Conservation (phyloP, 495 filamentous ascomycete species). For the Penicillium canescens region DNA sequence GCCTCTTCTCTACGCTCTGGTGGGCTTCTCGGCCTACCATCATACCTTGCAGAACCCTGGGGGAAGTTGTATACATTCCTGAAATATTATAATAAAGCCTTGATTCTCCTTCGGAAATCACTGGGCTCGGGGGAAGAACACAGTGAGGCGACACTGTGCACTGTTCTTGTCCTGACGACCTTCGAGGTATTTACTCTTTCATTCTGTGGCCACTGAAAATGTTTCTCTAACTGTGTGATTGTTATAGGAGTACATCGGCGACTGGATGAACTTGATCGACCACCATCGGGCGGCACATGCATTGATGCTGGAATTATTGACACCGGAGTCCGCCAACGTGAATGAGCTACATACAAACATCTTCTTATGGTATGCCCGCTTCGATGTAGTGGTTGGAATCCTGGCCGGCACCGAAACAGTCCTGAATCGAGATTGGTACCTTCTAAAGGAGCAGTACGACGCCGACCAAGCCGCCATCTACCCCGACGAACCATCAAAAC, state of each 20-base stretch:
- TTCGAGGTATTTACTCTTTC: conserved; percentile 69
- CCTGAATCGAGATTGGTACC: conserved; percentile 80
- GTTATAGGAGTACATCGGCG: conserved; percentile 83
- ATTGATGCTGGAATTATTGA: conserved; percentile 75
- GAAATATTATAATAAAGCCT: conserved; percentile 85
- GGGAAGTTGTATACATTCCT: conserved; percentile 77
- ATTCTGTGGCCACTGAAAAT: not conserved
- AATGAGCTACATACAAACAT: conserved; percentile 68
- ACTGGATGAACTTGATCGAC: conserved; percentile 88
- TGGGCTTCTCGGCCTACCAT: conserved; percentile 91
- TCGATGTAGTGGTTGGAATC: conserved; percentile 81
- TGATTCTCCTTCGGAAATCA: conserved; percentile 71
- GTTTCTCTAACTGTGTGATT: not conserved
- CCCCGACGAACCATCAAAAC: conserved; percentile 63
- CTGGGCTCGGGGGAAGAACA: conserved; percentile 69
- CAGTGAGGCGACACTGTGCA: conserved; percentile 74
- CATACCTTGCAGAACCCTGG: conserved; percentile 65
- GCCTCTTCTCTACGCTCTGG: conserved; percentile 82
- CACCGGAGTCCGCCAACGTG: conserved; percentile 73
- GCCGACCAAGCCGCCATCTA: conserved; percentile 54
- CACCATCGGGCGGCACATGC: conserved; percentile 90
- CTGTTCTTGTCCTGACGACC: conserved; percentile 87
- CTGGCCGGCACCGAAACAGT: conserved; percentile 76
- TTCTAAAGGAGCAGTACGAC: conserved; percentile 62
- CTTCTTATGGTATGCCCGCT: conserved; percentile 84